Percentiles rank a stretch among this genome's conserved stretches.
Evolutionary conservation across 768 basidiomycete genomes (phyloP).

Genomic region (Leccinellum rugosiceps): DNA sequence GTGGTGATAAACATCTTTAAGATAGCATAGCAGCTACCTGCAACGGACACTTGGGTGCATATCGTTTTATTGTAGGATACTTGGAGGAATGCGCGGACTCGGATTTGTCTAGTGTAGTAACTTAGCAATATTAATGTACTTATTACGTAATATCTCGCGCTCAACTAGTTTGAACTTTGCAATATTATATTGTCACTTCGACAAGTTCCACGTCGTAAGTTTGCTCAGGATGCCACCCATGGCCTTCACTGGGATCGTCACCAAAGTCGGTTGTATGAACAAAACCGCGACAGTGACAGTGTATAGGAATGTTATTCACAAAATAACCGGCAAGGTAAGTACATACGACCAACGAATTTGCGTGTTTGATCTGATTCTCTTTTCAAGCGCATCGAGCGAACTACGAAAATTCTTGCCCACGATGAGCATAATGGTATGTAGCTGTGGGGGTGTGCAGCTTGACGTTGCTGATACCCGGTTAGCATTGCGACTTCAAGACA

Average conservation of each 20-base stretch:
- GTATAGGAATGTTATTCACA: constrained; percentile 68
- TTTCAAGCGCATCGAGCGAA: constrained; percentile 65
- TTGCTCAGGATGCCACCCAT: constrained; percentile 65
- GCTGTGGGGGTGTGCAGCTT: not conserved
- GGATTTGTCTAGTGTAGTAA: too few species aligned
- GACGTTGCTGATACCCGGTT: constrained; percentile 9
- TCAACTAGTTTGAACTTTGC: too few species aligned
- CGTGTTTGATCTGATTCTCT: not conserved
- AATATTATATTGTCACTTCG: too few species aligned
- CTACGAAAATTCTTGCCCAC: constrained; percentile 76
- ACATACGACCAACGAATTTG: not conserved
- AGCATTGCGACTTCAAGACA: constrained; percentile 68
- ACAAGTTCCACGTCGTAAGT: not conserved
- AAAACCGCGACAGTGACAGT: constrained; percentile 86
- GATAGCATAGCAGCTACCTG: not conserved
- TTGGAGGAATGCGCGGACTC: too few species aligned
- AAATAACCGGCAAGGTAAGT: constrained; percentile 72
- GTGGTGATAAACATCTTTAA: not conserved
- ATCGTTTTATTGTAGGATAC: too few species aligned
- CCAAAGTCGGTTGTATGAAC: constrained; percentile 78
- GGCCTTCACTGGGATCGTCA: constrained; percentile 69
- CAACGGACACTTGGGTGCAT: not conserved
- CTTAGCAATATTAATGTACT: too few species aligned
- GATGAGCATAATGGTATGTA: constrained; percentile 68
- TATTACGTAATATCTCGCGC: not conserved